Evolutionary conservation across 2,329 filamentous ascomycete species (phyloP), one percentile per base, ranked within the genome.

Genomic region (Colletotrichum sp.): DNA sequence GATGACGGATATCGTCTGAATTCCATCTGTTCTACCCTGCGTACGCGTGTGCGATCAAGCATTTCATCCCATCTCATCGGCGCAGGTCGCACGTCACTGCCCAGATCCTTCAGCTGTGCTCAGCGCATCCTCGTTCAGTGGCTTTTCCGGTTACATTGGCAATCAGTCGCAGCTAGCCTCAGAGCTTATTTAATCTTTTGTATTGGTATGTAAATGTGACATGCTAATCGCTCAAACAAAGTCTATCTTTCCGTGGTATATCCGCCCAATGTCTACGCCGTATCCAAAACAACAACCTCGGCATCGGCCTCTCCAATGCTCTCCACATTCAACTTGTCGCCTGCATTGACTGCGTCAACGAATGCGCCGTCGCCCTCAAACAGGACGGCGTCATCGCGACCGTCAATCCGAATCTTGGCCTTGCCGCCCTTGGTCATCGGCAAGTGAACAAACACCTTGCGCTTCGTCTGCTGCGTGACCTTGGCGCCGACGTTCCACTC

Each of bases 321-420:
- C 84, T 95, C 92, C 39, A 95, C 88, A 3, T 84, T 84, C 48
- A 95, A 84, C 79, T 89, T 89, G 82, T 95, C 93, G 0, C 93
- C 93, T 12, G 89, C 90, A 79, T 89, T 90, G 13, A 95, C 89
- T 16, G 85, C 84, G 8, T 93, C 92, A 8, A 97, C 86, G 84
- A 95, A 97, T 2, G 94, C 94, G 18, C 95, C 95, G 84, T 98
- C 95, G 0, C 95, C 95, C 84, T 97, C 95, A 1, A 86, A 87
- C 22, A 97, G 83, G 18, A 94, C 86, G 0, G 91, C 90, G 77
- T 94, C 92, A 60, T 94, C 92, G 72, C 92, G 86, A 2, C 91
- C 91, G 80, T 89, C 94, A 79, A 93, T 86, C 78, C 90, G 90
- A 75, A 98, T 91, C 87, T 91, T 95, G 48, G 94, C 90, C 78